Conservation (phyloP, 805 yeast genomes). For the Wickerhamomyces chaumierensis region DNA sequence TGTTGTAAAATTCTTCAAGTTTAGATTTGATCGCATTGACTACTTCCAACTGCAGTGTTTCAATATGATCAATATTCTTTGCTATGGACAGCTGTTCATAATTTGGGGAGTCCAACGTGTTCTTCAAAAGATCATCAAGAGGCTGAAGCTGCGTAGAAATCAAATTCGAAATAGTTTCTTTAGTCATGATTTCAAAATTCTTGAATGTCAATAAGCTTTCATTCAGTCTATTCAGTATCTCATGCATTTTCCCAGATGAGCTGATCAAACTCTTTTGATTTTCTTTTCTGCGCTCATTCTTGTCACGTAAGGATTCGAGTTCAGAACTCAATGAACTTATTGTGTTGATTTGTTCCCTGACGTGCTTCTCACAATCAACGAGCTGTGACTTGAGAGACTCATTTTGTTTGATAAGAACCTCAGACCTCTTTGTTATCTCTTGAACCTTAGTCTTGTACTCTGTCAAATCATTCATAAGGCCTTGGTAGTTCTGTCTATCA, state of each 20-base stretch:
- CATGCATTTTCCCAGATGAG: constrained; percentile 23
- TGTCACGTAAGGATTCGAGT: constrained; percentile 17
- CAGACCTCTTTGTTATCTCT: constrained; percentile 33
- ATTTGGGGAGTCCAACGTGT: neutral
- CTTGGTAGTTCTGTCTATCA: constrained; percentile 48
- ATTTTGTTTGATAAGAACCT: constrained; percentile 27
- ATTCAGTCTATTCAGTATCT: constrained; percentile 19
- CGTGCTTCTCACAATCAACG: constrained; percentile 12
- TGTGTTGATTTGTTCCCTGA: constrained; percentile 13
- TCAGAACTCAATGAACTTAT: constrained; percentile 18
- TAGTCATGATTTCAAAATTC: constrained; percentile 14
- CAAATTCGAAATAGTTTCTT: constrained; percentile 6
- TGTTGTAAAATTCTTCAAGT: constrained; percentile 14
- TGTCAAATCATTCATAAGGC: constrained; percentile 35
- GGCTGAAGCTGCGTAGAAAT: constrained; percentile 5
- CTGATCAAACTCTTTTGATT: constrained; percentile 22
- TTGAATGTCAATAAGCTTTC: constrained; percentile 17
- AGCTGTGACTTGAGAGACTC: constrained; percentile 16
- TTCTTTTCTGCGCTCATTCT: constrained; percentile 20
- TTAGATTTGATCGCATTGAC: constrained; percentile 9
- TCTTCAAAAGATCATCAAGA: constrained; percentile 2
- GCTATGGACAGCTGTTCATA: neutral
- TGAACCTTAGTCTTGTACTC: constrained; percentile 37
- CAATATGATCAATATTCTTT: constrained; percentile 4
- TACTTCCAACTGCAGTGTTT: constrained; percentile 8